A percentile compares a stretch with the other conserved stretches of the same genome.
Evolutionary conservation across 305 asterid species (phyloP).

Genomic region (Fraxinus baroniana): DNA sequence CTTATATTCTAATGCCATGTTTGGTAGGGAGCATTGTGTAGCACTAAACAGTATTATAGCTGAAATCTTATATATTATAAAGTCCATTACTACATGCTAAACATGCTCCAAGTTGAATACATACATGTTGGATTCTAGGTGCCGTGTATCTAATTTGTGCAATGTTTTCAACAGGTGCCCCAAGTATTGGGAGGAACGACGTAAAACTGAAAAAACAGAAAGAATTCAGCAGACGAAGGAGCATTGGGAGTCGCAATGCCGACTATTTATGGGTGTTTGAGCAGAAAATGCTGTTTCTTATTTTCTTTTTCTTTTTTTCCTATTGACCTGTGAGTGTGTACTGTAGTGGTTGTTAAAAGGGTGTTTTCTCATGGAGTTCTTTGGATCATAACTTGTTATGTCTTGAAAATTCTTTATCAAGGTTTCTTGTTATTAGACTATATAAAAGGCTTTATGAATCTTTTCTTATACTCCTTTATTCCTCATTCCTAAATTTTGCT

Average conservation of each 20-base stretch:
- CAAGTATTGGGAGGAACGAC: slow-evolving; percentile 72
- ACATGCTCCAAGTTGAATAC: background rate
- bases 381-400: background rate
- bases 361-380: background rate
- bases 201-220: slow-evolving; percentile 64
- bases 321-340: background rate
- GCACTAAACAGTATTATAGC: background rate
- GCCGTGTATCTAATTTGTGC: background rate
- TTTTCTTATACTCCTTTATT: background rate
- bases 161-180: slow-evolving; percentile 58
- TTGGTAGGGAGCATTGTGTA: background rate
- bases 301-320: background rate
- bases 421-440: background rate
- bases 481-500: background rate
- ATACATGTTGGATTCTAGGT: background rate
- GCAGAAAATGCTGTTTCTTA: background rate
- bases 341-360: background rate
- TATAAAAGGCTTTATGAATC: background rate
- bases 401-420: background rate
- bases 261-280: slow-evolving; percentile 65
- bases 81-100: background rate
- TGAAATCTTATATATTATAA: background rate
- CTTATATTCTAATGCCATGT: background rate
- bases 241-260: slow-evolving; percentile 85
- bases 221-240: slow-evolving; percentile 75